Evolutionary conservation across 805 yeast genomes (phyloP), one percentile per base, ranked within the genome.

Genomic region (Millerozyma acaciae): DNA sequence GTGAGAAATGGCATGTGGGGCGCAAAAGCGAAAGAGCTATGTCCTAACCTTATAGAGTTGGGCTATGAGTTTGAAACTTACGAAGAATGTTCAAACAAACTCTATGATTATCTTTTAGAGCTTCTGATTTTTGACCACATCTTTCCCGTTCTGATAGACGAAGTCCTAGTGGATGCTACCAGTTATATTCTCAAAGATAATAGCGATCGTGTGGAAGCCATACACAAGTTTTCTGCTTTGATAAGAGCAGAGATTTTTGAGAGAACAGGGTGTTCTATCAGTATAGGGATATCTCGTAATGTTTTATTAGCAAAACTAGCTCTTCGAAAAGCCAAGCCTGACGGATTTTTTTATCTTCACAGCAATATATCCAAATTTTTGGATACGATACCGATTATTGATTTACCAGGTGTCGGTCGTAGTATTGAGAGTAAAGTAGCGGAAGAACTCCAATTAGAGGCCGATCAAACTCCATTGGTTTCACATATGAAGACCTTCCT

Each of bases 1-100:
- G 80, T 90, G 4, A 62, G 53, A 17, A 89, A 93, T 51, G 97
- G 97, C 0, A 85, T 83, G 93, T 93, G 97, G 95, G 73, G 85
- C 2, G 63, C 77, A 1, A 44, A 63, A 2, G 97, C 97, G 0
- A 64, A 59, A 39, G 55, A 59, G 23, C 38, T 75, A 21, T 85
- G 97, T 47, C 95, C 93, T 0, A 60, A 75, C 4, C 53, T 90
- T 21, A 60, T 76, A 1, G 67, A 76, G 15, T 46, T 90, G 12
- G 80, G 77, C 6, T 86, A 87, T 50, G 82, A 86, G 41, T 90
- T 89, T 54, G 76, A 70, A 4, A 71, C 73, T 5, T 88, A 88
- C 50, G 93, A 84, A 51, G 45, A 50, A 20, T 70, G 72, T 13
- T 85, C 97, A 0, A 65, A 70, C 16, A 56, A 56, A 6, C 76